A percentile compares a stretch with the other conserved stretches of the same genome.
Evolutionary conservation across 768 basidiomycete genomes (phyloP).

Genomic region (Serendipita indica): DNA sequence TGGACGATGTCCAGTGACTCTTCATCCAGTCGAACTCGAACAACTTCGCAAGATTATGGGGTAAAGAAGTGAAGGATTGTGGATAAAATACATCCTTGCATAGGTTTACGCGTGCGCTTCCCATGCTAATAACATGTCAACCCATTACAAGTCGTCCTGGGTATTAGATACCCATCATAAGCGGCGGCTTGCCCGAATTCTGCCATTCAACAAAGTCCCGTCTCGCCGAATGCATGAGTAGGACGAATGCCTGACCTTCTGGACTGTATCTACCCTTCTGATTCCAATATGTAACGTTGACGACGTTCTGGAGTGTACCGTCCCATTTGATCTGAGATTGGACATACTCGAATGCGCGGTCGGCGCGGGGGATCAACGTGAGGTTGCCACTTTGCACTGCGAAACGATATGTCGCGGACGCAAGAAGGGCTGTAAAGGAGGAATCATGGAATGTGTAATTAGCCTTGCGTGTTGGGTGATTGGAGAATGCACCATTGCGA

Average conservation of each 20-base stretch:
- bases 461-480: not conserved
- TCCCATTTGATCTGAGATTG: not conserved
- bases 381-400: not conserved
- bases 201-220: not conserved
- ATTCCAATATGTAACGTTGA: not conserved
- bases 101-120: no score
- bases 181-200: not conserved
- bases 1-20: slow-evolving; percentile 75
- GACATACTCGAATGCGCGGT: not conserved
- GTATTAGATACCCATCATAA: no score
- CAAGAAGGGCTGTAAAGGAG: slow-evolving; percentile 9
- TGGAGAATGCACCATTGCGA: not conserved
- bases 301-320: slow-evolving; percentile 7
- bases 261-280: not conserved
- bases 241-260: slow-evolving; percentile 9
- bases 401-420: slow-evolving; percentile 6
- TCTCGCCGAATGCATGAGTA: not conserved
- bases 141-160: no score
- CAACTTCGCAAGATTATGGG: slow-evolving; percentile 78
- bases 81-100: no score
- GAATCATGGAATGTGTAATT: slow-evolving; percentile 6
- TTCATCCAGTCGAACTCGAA: slow-evolving; percentile 59
- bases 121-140: no score
- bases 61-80: slow-evolving; percentile 24
- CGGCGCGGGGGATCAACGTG: not conserved